Percentiles rank a stretch among this genome's conserved stretches.
Evolutionary conservation across 164 flowering plant genomes (phyloP).

Genomic region (Annona cherimola): DNA sequence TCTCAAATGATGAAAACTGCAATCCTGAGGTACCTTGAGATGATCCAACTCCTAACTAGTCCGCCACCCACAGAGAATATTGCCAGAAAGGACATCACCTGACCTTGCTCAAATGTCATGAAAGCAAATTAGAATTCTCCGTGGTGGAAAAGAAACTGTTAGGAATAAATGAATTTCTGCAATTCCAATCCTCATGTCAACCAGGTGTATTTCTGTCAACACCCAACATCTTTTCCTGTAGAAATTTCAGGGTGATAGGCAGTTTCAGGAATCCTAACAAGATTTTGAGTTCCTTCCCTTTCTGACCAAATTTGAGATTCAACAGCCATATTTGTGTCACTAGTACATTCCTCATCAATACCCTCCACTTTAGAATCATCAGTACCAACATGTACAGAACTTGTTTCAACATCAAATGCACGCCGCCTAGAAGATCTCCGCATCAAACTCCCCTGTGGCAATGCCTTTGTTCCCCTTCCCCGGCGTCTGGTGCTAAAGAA

Average conservation of each 20-base stretch:
- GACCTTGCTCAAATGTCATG: not conserved
- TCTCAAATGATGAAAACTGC: not conserved
- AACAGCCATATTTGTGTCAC: slow-evolving; percentile 10
- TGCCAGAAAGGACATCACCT: not conserved
- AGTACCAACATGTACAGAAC: slow-evolving; percentile 12
- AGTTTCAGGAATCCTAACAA: slow-evolving; percentile 10
- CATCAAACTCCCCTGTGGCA: not conserved
- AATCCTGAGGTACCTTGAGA: not conserved
- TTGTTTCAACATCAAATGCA: slow-evolving; percentile 19
- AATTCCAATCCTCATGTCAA: not conserved
- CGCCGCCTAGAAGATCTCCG: slow-evolving; percentile 33
- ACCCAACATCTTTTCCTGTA: slow-evolving; percentile 10
- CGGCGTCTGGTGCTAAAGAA: slow-evolving; percentile 27
- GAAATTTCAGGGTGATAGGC: slow-evolving; percentile 15
- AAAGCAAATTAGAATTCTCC: not conserved
- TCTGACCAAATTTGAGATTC: slow-evolving; percentile 21
- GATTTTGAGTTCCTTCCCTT: slow-evolving; percentile 17
- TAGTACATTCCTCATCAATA: slow-evolving; percentile 21
- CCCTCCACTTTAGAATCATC: slow-evolving; percentile 24
- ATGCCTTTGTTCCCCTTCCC: slow-evolving; percentile 18
- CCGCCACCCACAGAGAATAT: not conserved
- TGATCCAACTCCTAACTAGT: not conserved
- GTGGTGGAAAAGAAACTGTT: not conserved
- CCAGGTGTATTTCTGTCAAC: slow-evolving; percentile 5
- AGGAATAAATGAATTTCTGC: not conserved